These are phyloP conservation scores for Alopecurus myosuroides DNA, from an alignment of 176 grass and related monocot species.

Conservation along the genomic window DNA sequence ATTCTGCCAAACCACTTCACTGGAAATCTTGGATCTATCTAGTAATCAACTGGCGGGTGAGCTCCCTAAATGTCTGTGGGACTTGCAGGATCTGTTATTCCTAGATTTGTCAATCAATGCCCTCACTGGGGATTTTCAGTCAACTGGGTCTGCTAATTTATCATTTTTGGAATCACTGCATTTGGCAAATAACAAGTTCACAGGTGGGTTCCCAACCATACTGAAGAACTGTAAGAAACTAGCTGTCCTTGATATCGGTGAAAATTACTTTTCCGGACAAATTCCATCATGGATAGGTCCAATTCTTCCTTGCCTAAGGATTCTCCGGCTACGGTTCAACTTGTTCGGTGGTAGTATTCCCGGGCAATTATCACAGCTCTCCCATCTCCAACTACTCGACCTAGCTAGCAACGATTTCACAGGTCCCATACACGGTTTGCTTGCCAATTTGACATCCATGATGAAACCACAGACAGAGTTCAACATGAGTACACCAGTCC, in stretches of 20 bases:
- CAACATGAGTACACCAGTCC: background rate
- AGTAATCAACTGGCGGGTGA: slow-evolving; percentile 30
- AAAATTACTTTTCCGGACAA: slow-evolving; percentile 21
- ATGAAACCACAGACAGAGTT: slow-evolving; percentile 29
- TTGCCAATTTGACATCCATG: slow-evolving; percentile 24
- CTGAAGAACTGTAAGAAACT: slow-evolving; percentile 21
- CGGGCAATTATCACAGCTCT: slow-evolving; percentile 23
- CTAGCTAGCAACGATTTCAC: slow-evolving; percentile 25
- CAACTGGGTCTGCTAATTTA: background rate
- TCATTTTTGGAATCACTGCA: slow-evolving; percentile 25
- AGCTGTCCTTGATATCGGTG: slow-evolving; percentile 31
- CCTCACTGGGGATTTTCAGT: slow-evolving; percentile 5
- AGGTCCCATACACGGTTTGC: slow-evolving; percentile 2
- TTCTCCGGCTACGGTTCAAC: slow-evolving; percentile 37
- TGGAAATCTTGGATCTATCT: slow-evolving; percentile 27
- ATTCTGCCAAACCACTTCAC: background rate
- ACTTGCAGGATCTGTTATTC: background rate
- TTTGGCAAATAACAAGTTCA: slow-evolving; percentile 23
- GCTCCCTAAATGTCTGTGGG: slow-evolving; percentile 33
- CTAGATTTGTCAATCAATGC: slow-evolving; percentile 28
- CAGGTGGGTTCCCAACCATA: slow-evolving; percentile 20
- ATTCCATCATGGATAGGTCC: slow-evolving; percentile 38
- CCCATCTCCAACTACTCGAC: slow-evolving; percentile 36
- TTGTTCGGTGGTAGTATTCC: slow-evolving; percentile 32
- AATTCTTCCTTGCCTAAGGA: slow-evolving; percentile 10